Evolutionary conservation across 2,329 filamentous ascomycete species (phyloP).

Genomic region (Exophiala oligosperma): DNA sequence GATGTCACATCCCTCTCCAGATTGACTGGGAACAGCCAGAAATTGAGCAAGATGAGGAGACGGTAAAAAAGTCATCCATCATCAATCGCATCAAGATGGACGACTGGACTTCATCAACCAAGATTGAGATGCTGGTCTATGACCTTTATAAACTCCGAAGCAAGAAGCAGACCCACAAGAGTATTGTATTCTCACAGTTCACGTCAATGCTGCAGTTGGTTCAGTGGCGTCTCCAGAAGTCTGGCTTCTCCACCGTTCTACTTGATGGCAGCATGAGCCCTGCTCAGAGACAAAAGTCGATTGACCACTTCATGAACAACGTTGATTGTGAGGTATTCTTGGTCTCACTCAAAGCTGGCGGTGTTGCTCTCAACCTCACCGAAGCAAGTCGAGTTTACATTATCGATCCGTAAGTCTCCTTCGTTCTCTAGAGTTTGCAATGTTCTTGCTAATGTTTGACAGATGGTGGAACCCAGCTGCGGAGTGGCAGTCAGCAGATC

Average conservation of each 20-base stretch:
- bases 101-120: conserved; percentile 96
- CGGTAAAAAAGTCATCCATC: conserved; percentile 92
- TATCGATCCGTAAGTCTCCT: conserved; percentile 76
- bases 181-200: conserved; percentile 96
- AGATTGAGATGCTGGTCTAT: conserved; percentile 95
- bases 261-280: conserved; percentile 97
- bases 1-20: conserved; percentile 82
- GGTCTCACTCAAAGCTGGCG: conserved; percentile 92
- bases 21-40: conserved; percentile 96
- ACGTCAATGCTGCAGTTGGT: conserved; percentile 96
- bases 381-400: conserved; percentile 96
- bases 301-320: conserved; percentile 96
- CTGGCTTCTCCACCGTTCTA: conserved; percentile 98
- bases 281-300: conserved; percentile 86
- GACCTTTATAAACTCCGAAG: conserved; percentile 89
- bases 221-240: conserved; percentile 91
- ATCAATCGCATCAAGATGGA: conserved; percentile 99
- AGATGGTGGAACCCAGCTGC: conserved; percentile 99
- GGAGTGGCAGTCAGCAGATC: conserved; percentile 96
- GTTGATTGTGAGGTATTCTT: conserved; percentile 93
- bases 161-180: conserved; percentile 91
- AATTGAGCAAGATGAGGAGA: conserved; percentile 83
- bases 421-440: background rate
- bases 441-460: conserved; percentile 5
- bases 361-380: conserved; percentile 91